Evolutionary conservation across 805 yeast genomes (phyloP).

Genomic region (Sungouiella thailandica): DNA sequence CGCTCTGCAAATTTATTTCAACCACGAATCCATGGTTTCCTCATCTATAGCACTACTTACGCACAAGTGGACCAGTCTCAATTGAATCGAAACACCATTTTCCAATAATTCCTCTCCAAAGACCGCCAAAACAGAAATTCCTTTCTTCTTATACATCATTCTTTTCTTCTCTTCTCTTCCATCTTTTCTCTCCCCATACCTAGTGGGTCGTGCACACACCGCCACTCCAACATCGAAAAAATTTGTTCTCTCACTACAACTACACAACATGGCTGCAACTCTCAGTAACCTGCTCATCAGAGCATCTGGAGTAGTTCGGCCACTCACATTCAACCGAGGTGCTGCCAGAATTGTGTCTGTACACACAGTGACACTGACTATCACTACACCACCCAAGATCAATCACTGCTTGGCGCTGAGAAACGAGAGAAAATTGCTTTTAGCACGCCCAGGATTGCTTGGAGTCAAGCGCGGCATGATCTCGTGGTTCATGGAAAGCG

Average conservation of each 20-base stretch:
- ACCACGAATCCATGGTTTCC: too few species aligned
- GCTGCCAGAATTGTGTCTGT: slow-evolving; percentile 47
- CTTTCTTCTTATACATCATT: too few species aligned
- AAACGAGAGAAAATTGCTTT: slow-evolving; percentile 66
- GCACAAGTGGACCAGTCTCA: too few species aligned
- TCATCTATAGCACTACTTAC: too few species aligned
- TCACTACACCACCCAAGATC: slow-evolving; percentile 45
- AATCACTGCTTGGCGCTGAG: slow-evolving; percentile 67
- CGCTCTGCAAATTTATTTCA: too few species aligned
- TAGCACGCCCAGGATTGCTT: slow-evolving; percentile 76
- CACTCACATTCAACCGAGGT: slow-evolving; percentile 16
- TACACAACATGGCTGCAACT: background rate
- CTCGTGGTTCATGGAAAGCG: slow-evolving; percentile 68
- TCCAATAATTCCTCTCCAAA: too few species aligned
- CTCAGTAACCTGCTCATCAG: background rate
- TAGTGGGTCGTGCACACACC: slow-evolving; percentile 5
- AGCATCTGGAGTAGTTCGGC: background rate
- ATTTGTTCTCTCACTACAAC: background rate
- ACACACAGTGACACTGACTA: slow-evolving; percentile 45
- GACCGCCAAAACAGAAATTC: too few species aligned
- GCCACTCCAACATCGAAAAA: background rate
- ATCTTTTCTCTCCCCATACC: background rate
- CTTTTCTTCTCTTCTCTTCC: background rate
- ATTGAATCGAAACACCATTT: too few species aligned
- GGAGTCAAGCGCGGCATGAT: slow-evolving; percentile 90